Evolutionary conservation across 352 stramenopile genomes (phyloP).

Genomic region (Phytopythium kandeliae): DNA sequence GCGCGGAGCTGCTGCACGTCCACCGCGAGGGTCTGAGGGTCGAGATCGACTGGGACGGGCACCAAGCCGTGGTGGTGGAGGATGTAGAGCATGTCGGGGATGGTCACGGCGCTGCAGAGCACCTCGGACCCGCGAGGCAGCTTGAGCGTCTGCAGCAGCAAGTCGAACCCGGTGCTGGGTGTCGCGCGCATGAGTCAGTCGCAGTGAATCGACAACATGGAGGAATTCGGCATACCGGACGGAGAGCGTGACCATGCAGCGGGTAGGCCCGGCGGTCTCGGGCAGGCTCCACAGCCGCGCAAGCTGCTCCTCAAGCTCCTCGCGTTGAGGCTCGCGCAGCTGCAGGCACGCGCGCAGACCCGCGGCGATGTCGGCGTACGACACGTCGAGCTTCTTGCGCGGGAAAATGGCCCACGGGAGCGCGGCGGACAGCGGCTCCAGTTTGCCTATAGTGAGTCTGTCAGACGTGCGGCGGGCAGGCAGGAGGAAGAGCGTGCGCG

Average conservation of each 20-base stretch:
- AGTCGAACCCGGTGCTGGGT: slow-evolving; percentile 72
- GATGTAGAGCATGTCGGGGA: slow-evolving; percentile 83
- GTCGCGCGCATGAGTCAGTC: too few species aligned
- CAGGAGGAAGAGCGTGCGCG: not conserved
- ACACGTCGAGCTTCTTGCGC: slow-evolving; percentile 80
- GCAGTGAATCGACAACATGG: too few species aligned
- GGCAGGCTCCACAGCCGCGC: slow-evolving; percentile 45
- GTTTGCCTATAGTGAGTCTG: too few species aligned
- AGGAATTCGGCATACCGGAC: slow-evolving; percentile 32
- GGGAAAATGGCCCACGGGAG: slow-evolving; percentile 73
- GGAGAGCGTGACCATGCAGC: slow-evolving; percentile 65
- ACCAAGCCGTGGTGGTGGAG: slow-evolving; percentile 71
- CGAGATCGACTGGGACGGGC: slow-evolving; percentile 63
- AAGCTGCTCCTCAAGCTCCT: slow-evolving; percentile 43
- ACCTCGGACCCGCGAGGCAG: slow-evolving; percentile 64
- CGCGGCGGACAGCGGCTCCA: slow-evolving; percentile 54
- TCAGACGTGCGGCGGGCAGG: too few species aligned
- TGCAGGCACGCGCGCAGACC: slow-evolving; percentile 51
- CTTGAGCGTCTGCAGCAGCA: slow-evolving; percentile 69
- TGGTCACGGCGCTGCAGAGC: slow-evolving; percentile 79
- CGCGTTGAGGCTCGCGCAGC: slow-evolving; percentile 49
- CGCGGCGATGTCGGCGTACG: slow-evolving; percentile 57
- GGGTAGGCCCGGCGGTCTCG: slow-evolving; percentile 11
- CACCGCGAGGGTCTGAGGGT: slow-evolving; percentile 55
- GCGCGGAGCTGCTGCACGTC: slow-evolving; percentile 38